Percentiles rank a stretch among this genome's conserved stretches.
Evolutionary conservation across 768 basidiomycete species (phyloP).

Genomic region (Suillus alpinus): DNA sequence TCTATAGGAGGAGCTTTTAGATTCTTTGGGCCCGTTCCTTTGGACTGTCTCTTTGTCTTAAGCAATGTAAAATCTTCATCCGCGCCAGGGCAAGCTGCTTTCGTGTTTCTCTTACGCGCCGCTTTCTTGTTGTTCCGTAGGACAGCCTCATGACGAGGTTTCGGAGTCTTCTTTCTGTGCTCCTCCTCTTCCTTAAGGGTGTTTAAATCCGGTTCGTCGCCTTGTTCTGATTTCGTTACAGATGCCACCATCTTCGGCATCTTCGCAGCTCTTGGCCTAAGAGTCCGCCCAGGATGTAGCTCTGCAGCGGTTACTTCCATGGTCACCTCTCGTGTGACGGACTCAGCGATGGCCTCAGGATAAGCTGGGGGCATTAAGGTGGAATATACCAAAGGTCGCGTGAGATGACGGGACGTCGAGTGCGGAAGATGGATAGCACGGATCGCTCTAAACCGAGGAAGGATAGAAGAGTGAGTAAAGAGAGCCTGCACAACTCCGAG

Average conservation of each 20-base stretch:
- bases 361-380: not conserved
- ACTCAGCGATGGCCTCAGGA: not conserved
- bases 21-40: conserved; percentile 4
- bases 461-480: not conserved
- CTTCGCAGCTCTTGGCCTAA: conserved; percentile 7
- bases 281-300: not conserved
- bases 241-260: not conserved
- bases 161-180: not conserved
- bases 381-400: not conserved
- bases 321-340: not conserved
- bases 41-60: not conserved
- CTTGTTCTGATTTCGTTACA: not conserved
- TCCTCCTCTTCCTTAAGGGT: conserved; percentile 12
- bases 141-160: not conserved
- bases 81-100: not conserved
- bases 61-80: not conserved
- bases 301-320: not conserved
- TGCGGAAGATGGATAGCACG: not conserved
- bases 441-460: not conserved
- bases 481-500: not conserved
- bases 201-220: conserved; percentile 15
- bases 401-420: not conserved
- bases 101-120: not conserved
- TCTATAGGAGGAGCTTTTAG: conserved; percentile 10
- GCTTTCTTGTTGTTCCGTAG: not conserved